Evolutionary conservation across 2,329 filamentous ascomycete species (phyloP).

Genomic region (Neophaeococcomyces mojaviensis): DNA sequence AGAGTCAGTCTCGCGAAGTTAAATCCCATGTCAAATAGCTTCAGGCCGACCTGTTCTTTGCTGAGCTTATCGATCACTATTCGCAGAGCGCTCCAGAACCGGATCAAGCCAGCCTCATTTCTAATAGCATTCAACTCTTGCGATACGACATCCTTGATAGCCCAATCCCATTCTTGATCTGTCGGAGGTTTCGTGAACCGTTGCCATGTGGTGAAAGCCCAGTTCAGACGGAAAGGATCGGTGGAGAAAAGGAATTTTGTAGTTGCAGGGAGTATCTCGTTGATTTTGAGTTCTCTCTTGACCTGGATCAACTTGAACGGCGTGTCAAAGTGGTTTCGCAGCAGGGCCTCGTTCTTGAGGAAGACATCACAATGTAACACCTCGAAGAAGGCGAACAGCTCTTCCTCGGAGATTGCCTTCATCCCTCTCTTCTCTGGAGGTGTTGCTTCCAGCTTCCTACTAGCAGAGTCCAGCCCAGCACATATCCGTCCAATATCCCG

Average conservation of each 20-base stretch:
- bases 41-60: slow-evolving; percentile 66
- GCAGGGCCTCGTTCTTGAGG: slow-evolving; percentile 49
- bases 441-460: slow-evolving; percentile 44
- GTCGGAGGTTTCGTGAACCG: slow-evolving; percentile 58
- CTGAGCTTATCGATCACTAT: slow-evolving; percentile 67
- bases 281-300: slow-evolving; percentile 69
- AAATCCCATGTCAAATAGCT: slow-evolving; percentile 69
- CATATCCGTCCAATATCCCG: slow-evolving; percentile 57
- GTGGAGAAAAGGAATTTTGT: slow-evolving; percentile 75
- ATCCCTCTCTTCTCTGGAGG: slow-evolving; percentile 46
- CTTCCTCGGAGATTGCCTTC: slow-evolving; percentile 46
- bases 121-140: slow-evolving; percentile 58
- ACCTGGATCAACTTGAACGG: slow-evolving; percentile 76
- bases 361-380: slow-evolving; percentile 77
- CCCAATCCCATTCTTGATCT: slow-evolving; percentile 76
- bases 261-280: slow-evolving; percentile 71
- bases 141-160: slow-evolving; percentile 65
- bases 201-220: slow-evolving; percentile 63
- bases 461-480: slow-evolving; percentile 51
- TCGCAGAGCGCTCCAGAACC: slow-evolving; percentile 72
- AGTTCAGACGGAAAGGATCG: slow-evolving; percentile 55
- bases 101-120: slow-evolving; percentile 51
- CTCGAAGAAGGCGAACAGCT: slow-evolving; percentile 79
- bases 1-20: slow-evolving; percentile 55
- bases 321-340: slow-evolving; percentile 62